Conservation (phyloP, 768 basidiomycete genomes). For the Termitomyces sp. region DNA sequence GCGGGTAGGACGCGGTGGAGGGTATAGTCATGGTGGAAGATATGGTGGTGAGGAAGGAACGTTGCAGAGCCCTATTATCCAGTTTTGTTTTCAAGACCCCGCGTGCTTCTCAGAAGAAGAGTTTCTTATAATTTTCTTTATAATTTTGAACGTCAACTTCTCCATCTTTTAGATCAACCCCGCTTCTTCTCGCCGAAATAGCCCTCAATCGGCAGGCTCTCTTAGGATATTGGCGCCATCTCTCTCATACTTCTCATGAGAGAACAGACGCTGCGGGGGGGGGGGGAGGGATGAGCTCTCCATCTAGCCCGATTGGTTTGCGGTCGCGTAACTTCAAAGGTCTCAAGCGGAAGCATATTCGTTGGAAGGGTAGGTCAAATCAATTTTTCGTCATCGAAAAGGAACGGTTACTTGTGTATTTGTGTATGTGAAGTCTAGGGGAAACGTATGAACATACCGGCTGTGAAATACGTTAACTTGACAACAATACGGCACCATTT, state of each 20-base stretch:
- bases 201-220: neutral
- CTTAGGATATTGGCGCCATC: neutral
- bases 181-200: neutral
- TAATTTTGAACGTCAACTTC: neutral
- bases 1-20: neutral
- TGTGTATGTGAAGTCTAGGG: neutral
- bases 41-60: neutral
- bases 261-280: neutral
- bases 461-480: neutral
- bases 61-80: neutral
- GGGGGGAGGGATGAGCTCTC: neutral
- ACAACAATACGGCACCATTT: neutral
- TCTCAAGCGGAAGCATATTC: neutral
- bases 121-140: neutral
- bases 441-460: neutral
- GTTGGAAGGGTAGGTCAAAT: neutral
- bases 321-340: neutral
- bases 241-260: neutral
- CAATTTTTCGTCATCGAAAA: too few relatives aligned
- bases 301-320: neutral
- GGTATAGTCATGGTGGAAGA: neutral
- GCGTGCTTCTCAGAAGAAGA: constrained; percentile 8
- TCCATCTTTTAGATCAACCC: neutral
- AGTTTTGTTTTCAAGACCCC: neutral
- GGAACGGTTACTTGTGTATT: neutral